Base-by-base conservation (phyloP, 257 asterid species). In the Nicotiana knightiana region DNA sequence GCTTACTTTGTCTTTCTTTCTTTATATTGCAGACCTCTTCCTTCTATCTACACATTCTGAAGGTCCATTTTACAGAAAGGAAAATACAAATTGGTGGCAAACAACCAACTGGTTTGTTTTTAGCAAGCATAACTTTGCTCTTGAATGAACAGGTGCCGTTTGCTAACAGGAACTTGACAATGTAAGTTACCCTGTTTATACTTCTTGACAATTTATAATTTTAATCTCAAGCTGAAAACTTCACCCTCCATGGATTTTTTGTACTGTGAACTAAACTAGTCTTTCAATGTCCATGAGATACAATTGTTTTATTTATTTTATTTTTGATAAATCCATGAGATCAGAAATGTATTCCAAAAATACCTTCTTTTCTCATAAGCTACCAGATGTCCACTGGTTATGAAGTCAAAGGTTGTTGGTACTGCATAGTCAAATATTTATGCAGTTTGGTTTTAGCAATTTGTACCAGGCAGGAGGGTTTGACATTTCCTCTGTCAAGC, bases 131-230 rank as follows among this genome's bases (percentile, higher is more conserved):
- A 81, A 88, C 94, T 70, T 88, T 91, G 85, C 95, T 93, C 81
- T 97, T 94, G 86, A 88, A 73, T 26, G 99, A 96, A 91, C 94
- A 89, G 87, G 93, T 96, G 73, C 98, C 99, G 65, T 94, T 96
- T 84, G 93, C 97, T 21, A 87, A 91, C 84, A 84, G 86, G 77
- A 85, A 86, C 83, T 86, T 94, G 89, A 89, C 91, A 84, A 87
- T 90, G 99, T 96, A 91, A 93, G 98, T 84, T 76, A 80, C 77
- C 32, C 4, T 54, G 65, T 79, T 51, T 54, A 17, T 64, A 55
- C 13, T 65, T 48, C 61, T 75, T 26, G 46, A 28, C 26, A 1
- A 59, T 32, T 77, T 67, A 59, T 64, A 21, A 71, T 79, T 54
- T 67, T 39, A 66, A 73, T 82, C 65, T 76, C 71, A 81, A 63